Base-by-base conservation (phyloP, 2,329 filamentous ascomycete species). In the Neofusicoccum parvum region DNA sequence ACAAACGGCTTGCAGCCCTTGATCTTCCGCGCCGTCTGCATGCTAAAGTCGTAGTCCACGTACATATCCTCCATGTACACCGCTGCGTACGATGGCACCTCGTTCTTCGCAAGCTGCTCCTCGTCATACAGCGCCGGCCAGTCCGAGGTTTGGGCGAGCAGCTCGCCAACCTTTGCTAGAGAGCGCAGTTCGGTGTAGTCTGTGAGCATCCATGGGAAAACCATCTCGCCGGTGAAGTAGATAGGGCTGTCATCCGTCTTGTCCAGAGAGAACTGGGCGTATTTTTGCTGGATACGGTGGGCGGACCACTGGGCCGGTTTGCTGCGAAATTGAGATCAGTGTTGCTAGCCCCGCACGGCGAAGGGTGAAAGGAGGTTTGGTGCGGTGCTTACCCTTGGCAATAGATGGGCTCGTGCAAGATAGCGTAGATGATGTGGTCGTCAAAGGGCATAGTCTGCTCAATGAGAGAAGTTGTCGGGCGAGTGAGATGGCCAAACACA, bases 11-110 rank as follows among this genome's bases (percentile, higher is more conserved):
- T 93, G 74, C 87, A 90, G 0, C 88, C 89, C 74, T 87, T 90
- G 74, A 97, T 91, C 72, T 88, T 86, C 46, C 80, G 80, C 10
- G 92, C 92, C 15, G 92, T 96, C 70, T 90, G 87, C 71, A 86
- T 84, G 9, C 91, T 90, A 64, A 93, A 80, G 6, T 87, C 87
- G 70, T 87, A 91, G 73, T 96, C 91, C 36, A 98, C 94, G 72
- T 96, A 97, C 91, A 97, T 95, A 74, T 97, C 93, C 68, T 97
- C 90, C 4, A 92, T 76, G 71, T 91, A 98, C 2, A 88, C 90
- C 0, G 91, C 92, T 1, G 93, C 90, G 73, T 95, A 97, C 0
- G 96, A 88, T 0, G 94, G 94, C 0, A 97, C 92, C 66, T 88
- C 83, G 72, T 97, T 97, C 71, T 84, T 86, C 17, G 83, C 85